Evolutionary conservation across 208 protist species (phyloP), one percentile per base, ranked within the genome.

Genomic region (Tritrichomonas foetus): DNA sequence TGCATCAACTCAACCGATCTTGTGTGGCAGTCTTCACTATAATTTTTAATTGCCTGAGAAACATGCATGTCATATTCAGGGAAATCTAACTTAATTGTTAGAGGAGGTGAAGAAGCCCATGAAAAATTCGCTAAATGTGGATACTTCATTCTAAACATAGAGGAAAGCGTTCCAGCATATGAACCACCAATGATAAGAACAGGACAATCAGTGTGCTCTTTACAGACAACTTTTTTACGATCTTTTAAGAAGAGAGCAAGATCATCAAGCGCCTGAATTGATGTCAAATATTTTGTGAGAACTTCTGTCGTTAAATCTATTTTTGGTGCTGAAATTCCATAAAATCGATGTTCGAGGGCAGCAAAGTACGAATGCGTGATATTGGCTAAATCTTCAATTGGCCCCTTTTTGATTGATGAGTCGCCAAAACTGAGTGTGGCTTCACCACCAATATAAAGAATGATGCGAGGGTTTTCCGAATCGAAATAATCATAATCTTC

Each of bases 171-270:
- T 33, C 78, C 78, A 57, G 78, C n/a, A 36, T 89, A 89, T 36
- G 78, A 89, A 39, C 78, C 78, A 57, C 78, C 78, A 57, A 89
- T 33, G 39, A 89, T n/a, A 36, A 89, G 44, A 33, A 53, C 20
- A 30, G 11, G 53, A 61, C 53, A 61, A 61, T 61, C 53, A 61
- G 16, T 5, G 16, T 61, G 5, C 5, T 61, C 16, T 22, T 22
- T 61, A 61, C 53, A 61, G 5, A 61, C 41, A 30, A n/a, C 39
- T 11, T 57, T 36, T 11, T n/a, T 61, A 53, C 39, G 39, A 13
- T 14, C 13, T 36, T 53, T 33, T 53, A 57, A 33, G 27, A 89
- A 89, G 16, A 44, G 11, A 0, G 41, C 47, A 27, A 89, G 44
- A 89, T 89, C 78, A 57, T 41, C 78, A 8, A 89, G 36, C 22